A percentile compares a stretch with the other conserved stretches of the same genome.
Conservation (phyloP, 176 grass and related monocot species). For the Hordeum vulgare region DNA sequence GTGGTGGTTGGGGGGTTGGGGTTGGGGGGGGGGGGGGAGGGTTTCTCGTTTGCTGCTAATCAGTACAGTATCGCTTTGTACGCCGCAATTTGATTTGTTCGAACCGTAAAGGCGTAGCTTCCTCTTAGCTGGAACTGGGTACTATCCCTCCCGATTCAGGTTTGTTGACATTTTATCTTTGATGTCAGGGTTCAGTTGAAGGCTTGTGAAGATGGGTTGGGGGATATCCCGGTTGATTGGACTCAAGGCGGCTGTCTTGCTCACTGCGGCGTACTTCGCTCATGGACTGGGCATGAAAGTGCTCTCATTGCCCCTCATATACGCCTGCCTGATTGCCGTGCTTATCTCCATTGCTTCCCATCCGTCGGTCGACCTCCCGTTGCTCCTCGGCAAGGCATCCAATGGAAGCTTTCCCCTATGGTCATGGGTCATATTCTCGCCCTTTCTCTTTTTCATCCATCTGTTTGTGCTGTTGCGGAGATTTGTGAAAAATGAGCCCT, state of each 20-base stretch:
- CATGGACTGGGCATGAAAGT: conserved; percentile 39
- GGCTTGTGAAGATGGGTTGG: conserved; percentile 36
- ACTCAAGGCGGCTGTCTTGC: conserved; percentile 42
- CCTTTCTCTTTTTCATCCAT: conserved; percentile 62
- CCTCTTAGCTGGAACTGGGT: neutral
- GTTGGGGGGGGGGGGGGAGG: neutral
- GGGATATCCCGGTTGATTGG: conserved; percentile 81
- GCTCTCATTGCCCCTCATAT: conserved; percentile 53
- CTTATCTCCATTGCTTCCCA: conserved; percentile 74
- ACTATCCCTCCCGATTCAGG: neutral
- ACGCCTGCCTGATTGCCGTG: conserved; percentile 40
- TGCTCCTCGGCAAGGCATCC: conserved; percentile 68
- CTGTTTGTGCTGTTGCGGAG: conserved; percentile 63
- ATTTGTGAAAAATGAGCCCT: conserved; percentile 62
- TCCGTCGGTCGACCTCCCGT: conserved; percentile 63
- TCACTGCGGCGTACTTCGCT: conserved; percentile 39
- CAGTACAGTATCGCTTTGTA: neutral
- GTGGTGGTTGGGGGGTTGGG: neutral
- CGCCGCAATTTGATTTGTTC: neutral
- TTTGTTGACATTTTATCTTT: conserved; percentile 16
- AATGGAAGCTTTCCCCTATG: conserved; percentile 77
- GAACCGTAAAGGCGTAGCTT: neutral
- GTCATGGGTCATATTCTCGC: conserved; percentile 75
- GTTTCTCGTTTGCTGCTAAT: neutral
- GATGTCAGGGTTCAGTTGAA: conserved; percentile 29